Percentiles rank a stretch among this genome's conserved stretches.
These are phyloP conservation scores for Sporodiniella umbellata DNA, from an alignment of 371 early-diverging fungal species.

Conservation along the genomic window DNA sequence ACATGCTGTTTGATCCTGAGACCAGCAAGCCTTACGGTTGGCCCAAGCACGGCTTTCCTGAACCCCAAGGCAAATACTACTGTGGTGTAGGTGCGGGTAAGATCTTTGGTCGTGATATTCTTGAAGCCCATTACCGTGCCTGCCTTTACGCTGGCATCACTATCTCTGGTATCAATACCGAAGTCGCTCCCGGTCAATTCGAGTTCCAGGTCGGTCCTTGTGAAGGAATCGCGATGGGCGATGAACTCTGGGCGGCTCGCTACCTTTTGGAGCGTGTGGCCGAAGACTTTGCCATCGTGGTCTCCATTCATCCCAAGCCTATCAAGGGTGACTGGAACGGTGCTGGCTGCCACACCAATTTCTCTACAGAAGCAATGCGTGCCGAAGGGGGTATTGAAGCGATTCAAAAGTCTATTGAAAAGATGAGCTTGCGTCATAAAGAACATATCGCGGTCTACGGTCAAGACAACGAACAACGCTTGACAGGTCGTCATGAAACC, in stretches of 20 bases:
- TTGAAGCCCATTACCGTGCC: constrained; percentile 62
- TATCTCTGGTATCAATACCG: constrained; percentile 55
- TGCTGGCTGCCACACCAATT: constrained; percentile 54
- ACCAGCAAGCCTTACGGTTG: constrained; percentile 53
- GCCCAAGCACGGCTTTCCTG: constrained; percentile 61
- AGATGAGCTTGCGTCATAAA: constrained; percentile 45
- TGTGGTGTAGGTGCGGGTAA: constrained; percentile 53
- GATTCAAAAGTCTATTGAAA: constrained; percentile 56
- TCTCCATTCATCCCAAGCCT: constrained; percentile 56
- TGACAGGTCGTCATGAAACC: constrained; percentile 62
- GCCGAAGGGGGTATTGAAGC: constrained; percentile 51
- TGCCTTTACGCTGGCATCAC: constrained; percentile 57
- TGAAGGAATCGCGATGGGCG: constrained; percentile 54
- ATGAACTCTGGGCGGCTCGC: constrained; percentile 58
- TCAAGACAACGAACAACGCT: constrained; percentile 60
- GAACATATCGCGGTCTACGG: constrained; percentile 67
- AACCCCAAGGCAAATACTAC: constrained; percentile 57
- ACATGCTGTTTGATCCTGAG: constrained; percentile 54
- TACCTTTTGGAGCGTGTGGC: constrained; percentile 55
- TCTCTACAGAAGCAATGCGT: constrained; percentile 61
- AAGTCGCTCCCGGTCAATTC: constrained; percentile 61
- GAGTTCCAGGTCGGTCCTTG: constrained; percentile 64
- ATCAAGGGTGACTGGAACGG: constrained; percentile 62
- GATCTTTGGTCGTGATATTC: constrained; percentile 58
- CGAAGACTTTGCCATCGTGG: constrained; percentile 59